Conservation (phyloP, 805 yeast genomes). For the Metschnikowia picachoensis region DNA sequence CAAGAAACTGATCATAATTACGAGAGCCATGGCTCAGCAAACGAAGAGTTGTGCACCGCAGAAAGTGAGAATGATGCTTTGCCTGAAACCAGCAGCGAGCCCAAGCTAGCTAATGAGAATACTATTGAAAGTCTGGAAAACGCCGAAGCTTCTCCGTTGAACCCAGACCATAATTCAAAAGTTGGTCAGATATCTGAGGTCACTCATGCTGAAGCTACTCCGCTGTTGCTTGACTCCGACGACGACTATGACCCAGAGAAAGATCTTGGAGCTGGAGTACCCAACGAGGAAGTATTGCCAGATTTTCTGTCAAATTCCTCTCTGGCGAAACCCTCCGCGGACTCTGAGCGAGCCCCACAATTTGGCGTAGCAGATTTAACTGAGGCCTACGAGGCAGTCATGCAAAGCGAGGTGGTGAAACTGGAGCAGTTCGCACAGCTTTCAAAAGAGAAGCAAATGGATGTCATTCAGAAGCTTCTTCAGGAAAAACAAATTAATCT, state of each 20-base stretch:
- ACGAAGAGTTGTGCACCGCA: too few relatives aligned
- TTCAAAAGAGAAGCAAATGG: conserved; percentile 31
- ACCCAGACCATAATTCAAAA: too few relatives aligned
- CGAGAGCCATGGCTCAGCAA: too few relatives aligned
- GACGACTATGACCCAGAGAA: conserved; percentile 31
- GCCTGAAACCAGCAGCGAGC: too few relatives aligned
- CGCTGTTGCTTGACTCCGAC: conserved; percentile 10
- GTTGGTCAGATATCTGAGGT: too few relatives aligned
- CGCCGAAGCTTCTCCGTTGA: too few relatives aligned
- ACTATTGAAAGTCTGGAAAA: too few relatives aligned
- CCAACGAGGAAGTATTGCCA: not conserved
- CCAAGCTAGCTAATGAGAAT: too few relatives aligned
- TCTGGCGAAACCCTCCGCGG: not conserved
- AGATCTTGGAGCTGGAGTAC: not conserved
- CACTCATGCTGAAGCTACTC: too few relatives aligned
- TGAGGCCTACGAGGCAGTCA: conserved; percentile 35
- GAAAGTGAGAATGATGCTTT: too few relatives aligned
- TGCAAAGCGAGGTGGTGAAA: conserved; percentile 32
- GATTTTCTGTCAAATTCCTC: conserved; percentile 4
- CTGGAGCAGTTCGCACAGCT: conserved; percentile 37
- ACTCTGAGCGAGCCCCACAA: too few relatives aligned
- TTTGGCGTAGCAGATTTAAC: conserved; percentile 15
- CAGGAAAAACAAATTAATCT: conserved; percentile 34
- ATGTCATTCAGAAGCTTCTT: conserved; percentile 32
- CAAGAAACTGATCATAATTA: too few relatives aligned